phyloP scores from a whole-genome alignment of 441 rosid species.

The Adansonia rubrostipa region DNA sequence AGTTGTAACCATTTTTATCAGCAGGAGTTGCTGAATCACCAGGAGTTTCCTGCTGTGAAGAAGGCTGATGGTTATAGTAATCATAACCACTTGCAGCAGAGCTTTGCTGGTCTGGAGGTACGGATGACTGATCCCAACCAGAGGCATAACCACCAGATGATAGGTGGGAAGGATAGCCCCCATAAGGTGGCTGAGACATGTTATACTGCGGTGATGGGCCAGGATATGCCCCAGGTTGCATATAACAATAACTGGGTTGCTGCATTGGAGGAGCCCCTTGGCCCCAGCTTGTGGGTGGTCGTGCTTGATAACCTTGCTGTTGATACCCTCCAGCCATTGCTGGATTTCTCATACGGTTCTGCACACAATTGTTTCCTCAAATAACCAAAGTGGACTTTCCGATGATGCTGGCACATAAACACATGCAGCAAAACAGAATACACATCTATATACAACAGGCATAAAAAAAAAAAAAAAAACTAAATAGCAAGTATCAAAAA shows the following conservation, averaged over 20 bases:
- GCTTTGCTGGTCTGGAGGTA: conserved; percentile 63
- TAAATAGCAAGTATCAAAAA: conserved; percentile 29
- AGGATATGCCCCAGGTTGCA: conserved; percentile 85
- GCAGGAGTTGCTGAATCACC: conserved; percentile 66
- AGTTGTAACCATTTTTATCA: conserved; percentile 68
- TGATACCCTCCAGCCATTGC: conserved; percentile 84
- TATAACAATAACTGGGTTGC: conserved; percentile 84
- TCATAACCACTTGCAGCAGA: conserved; percentile 78
- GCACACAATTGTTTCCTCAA: conserved; percentile 46
- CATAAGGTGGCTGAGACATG: conserved; percentile 73
- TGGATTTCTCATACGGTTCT: conserved; percentile 85
- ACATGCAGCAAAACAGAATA: conserved; percentile 30
- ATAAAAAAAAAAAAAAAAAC: conserved; percentile 12
- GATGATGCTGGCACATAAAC: conserved; percentile 26
- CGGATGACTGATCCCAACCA: conserved; percentile 85
- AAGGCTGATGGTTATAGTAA: conserved; percentile 76
- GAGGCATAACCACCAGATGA: conserved; percentile 74
- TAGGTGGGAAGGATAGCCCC: conserved; percentile 78
- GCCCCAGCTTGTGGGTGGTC: conserved; percentile 82
- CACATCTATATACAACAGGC: conserved; percentile 20
- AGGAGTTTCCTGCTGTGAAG: conserved; percentile 58
- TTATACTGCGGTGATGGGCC: conserved; percentile 71
- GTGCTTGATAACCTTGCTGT: conserved; percentile 87
- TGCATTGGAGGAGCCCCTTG: conserved; percentile 73
- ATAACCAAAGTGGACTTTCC: conserved; percentile 42